phyloP scores from a whole-genome alignment of 768 basidiomycete genomes.

The Daedaleopsis nitida region DNA sequence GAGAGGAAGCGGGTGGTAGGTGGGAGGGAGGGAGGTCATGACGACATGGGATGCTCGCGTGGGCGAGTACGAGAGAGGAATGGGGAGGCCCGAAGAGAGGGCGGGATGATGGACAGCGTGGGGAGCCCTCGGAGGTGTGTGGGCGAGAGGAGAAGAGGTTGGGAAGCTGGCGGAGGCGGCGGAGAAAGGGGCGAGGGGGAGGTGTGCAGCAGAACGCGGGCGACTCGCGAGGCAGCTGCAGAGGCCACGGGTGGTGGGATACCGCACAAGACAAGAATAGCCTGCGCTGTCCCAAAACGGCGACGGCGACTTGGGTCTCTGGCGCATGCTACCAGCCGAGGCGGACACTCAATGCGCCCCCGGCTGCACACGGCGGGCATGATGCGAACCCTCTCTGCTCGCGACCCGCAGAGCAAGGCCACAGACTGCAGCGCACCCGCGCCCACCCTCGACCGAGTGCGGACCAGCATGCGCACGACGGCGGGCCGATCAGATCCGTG shows the following conservation, averaged over 20 bases:
- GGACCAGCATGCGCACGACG: no score
- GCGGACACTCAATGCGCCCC: not conserved
- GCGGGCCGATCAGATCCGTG: slow-evolving; percentile 10
- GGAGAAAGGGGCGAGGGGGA: not conserved
- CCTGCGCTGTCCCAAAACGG: slow-evolving; percentile 9
- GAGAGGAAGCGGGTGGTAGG: not conserved
- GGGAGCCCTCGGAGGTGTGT: not conserved
- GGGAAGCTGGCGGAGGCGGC: not conserved
- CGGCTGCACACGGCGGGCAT: not conserved
- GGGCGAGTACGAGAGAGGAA: slow-evolving; percentile 5
- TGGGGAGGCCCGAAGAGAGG: not conserved
- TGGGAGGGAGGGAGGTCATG: not conserved
- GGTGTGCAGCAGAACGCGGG: slow-evolving; percentile 8
- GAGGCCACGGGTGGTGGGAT: slow-evolving; percentile 3
- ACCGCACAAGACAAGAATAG: slow-evolving; percentile 18
- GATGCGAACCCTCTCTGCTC: no score
- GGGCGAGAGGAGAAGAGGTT: slow-evolving; percentile 2
- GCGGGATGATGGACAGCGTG: slow-evolving; percentile 11
- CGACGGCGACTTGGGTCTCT: slow-evolving; percentile 14
- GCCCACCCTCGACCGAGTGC: not conserved
- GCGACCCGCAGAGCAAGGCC: no score
- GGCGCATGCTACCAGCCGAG: not conserved
- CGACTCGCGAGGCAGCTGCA: slow-evolving; percentile 2
- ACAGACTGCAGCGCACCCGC: no score
- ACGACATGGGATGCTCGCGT: slow-evolving; percentile 6